Percentiles rank a stretch among this genome's conserved stretches.
Conservation (phyloP, 768 basidiomycete species). For the Mycena sanguinolenta region DNA sequence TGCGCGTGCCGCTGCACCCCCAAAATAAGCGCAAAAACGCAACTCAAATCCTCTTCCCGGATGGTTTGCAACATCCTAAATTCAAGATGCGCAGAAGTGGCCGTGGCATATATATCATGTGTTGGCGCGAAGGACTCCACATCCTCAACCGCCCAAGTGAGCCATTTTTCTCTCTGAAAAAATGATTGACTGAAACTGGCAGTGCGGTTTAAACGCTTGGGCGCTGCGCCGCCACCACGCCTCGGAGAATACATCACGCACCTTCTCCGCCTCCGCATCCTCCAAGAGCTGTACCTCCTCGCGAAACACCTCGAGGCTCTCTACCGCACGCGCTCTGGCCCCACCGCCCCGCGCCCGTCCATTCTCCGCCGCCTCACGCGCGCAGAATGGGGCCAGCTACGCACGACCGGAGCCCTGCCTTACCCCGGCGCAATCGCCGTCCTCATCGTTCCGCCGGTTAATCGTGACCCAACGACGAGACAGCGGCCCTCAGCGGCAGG, state of each 20-base stretch:
- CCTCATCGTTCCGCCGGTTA: slow-evolving; percentile 76
- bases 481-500: slow-evolving; percentile 48
- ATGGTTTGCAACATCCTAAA: slow-evolving; percentile 76
- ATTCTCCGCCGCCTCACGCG: slow-evolving; percentile 76
- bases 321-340: slow-evolving; percentile 34
- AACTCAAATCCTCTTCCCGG: slow-evolving; percentile 51
- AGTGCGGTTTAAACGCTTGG: slow-evolving; percentile 47
- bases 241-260: slow-evolving; percentile 72
- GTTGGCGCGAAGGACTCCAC: slow-evolving; percentile 66
- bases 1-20: slow-evolving; percentile 13
- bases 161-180: background rate
- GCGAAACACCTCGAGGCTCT: slow-evolving; percentile 54
- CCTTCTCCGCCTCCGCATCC: slow-evolving; percentile 76
- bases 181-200: slow-evolving; percentile 1
- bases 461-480: slow-evolving; percentile 63
- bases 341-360: slow-evolving; percentile 39
- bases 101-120: slow-evolving; percentile 67
- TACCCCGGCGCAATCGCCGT: slow-evolving; percentile 73
- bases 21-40: slow-evolving; percentile 33
- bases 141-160: slow-evolving; percentile 39
- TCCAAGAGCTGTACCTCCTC: slow-evolving; percentile 81
- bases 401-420: slow-evolving; percentile 61
- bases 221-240: slow-evolving; percentile 53
- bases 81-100: slow-evolving; percentile 64
- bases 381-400: slow-evolving; percentile 67